phyloP scores from a whole-genome alignment of 2,329 filamentous ascomycete species.

The Trichoderma pleuroti region DNA sequence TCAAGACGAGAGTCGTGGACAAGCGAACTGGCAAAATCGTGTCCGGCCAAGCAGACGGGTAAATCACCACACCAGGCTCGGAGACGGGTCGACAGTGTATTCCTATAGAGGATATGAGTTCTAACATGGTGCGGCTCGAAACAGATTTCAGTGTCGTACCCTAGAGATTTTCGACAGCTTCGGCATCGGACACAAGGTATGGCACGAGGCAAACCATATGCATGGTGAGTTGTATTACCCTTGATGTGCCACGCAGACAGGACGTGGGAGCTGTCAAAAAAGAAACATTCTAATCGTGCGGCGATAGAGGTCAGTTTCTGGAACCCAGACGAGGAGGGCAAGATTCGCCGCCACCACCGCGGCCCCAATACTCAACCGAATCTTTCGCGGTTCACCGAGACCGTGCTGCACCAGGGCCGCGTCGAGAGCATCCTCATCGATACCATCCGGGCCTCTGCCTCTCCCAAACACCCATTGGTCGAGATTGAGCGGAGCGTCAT shows the following conservation, averaged over 20 bases:
- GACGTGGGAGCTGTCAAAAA: neutral
- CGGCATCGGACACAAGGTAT: slow-evolving; percentile 60
- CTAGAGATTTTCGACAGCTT: slow-evolving; percentile 73
- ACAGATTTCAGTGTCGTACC: slow-evolving; percentile 56
- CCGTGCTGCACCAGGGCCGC: slow-evolving; percentile 67
- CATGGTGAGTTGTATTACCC: slow-evolving; percentile 44
- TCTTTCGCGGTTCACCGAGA: slow-evolving; percentile 60
- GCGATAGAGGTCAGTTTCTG: slow-evolving; percentile 36
- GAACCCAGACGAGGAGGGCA: slow-evolving; percentile 59
- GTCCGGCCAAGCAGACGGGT: slow-evolving; percentile 41
- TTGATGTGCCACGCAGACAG: slow-evolving; percentile 18
- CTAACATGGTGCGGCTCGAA: neutral
- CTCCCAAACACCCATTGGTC: slow-evolving; percentile 35
- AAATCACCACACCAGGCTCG: slow-evolving; percentile 18
- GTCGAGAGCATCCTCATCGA: slow-evolving; percentile 66
- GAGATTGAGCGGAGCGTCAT: slow-evolving; percentile 58
- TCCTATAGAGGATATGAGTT: neutral
- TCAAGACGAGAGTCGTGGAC: slow-evolving; percentile 42
- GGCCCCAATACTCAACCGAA: slow-evolving; percentile 61
- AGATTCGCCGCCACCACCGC: slow-evolving; percentile 54
- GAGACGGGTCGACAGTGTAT: neutral
- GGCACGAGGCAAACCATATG: slow-evolving; percentile 66
- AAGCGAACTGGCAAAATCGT: slow-evolving; percentile 40
- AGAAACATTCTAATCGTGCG: neutral
- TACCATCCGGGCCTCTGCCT: slow-evolving; percentile 52